Evolutionary conservation across 257 asterid genomes (phyloP).

Genomic region (Rhazya stricta): DNA sequence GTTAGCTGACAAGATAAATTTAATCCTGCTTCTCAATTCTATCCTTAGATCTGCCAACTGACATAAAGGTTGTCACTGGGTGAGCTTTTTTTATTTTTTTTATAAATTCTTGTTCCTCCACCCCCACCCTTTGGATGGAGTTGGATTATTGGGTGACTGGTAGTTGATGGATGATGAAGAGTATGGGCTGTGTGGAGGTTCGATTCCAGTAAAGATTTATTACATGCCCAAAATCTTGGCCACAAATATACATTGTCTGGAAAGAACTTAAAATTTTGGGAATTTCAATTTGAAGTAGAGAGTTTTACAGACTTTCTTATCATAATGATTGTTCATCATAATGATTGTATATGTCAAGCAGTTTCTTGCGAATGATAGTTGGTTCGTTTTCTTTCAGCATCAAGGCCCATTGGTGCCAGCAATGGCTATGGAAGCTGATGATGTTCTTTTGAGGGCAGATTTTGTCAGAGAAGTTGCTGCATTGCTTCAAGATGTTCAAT

Average conservation of each 20-base stretch:
- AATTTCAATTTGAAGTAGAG: no score
- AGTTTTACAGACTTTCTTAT: background rate
- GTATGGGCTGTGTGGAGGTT: background rate
- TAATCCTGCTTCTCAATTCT: background rate
- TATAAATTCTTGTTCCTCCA: no score
- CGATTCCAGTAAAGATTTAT: background rate
- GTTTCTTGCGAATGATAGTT: background rate
- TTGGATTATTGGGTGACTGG: background rate
- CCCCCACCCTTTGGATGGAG: background rate
- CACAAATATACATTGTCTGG: background rate
- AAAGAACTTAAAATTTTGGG: background rate
- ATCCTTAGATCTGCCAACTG: background rate
- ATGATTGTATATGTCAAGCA: background rate
- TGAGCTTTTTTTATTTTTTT: background rate
- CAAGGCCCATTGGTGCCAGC: slow-evolving; percentile 74
- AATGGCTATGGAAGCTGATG: slow-evolving; percentile 51
- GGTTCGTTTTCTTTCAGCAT: slow-evolving; percentile 39
- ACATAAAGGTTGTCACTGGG: background rate
- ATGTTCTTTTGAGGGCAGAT: slow-evolving; percentile 76
- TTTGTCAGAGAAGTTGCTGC: slow-evolving; percentile 77
- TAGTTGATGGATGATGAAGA: background rate
- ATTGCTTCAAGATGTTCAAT: slow-evolving; percentile 68
- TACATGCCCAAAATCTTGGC: background rate
- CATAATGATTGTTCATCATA: background rate
- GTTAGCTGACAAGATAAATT: background rate